Conservation (phyloP, 495 filamentous ascomycete species). For the Hypoxylon cercidicola region DNA sequence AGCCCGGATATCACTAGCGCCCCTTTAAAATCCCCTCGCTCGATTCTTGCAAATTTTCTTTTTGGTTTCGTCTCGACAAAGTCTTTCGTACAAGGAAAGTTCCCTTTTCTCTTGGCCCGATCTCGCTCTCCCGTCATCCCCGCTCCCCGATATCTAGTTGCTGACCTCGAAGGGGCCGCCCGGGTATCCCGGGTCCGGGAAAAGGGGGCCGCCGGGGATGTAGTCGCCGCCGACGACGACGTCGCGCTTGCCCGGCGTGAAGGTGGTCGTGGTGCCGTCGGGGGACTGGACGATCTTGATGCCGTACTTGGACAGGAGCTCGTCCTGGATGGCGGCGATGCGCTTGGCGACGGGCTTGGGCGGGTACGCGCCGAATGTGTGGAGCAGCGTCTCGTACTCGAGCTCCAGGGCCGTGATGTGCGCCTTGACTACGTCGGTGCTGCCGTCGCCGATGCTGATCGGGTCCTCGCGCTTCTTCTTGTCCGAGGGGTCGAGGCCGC, state of each 20-base stretch:
- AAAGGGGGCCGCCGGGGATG: conserved; percentile 44
- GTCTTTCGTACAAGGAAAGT: conserved; percentile 36
- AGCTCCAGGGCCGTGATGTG: conserved; percentile 44
- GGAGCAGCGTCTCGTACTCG: conserved; percentile 39
- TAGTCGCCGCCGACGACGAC: conserved; percentile 36
- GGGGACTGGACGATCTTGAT: conserved; percentile 50
- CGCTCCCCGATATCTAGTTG: conserved; percentile 13
- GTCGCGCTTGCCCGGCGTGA: conserved; percentile 51
- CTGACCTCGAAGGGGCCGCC: conserved; percentile 44
- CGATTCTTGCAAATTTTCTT: conserved; percentile 9
- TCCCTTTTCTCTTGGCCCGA: conserved; percentile 7
- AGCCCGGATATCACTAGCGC: conserved; percentile 37
- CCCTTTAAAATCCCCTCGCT: conserved; percentile 19
- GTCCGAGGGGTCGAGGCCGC: conserved; percentile 28
- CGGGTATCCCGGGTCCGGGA: conserved; percentile 45
- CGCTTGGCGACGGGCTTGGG: conserved; percentile 41
- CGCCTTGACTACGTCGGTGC: conserved; percentile 31
- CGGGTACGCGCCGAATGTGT: conserved; percentile 38
- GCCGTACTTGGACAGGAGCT: conserved; percentile 52
- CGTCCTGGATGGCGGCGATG: conserved; percentile 40
- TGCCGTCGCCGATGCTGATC: conserved; percentile 33
- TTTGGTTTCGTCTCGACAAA: not conserved
- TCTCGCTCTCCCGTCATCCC: not conserved
- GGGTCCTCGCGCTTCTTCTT: conserved; percentile 37
- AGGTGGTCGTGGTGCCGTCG: conserved; percentile 50